Evolutionary conservation across 805 yeast species (phyloP).

Genomic region (Cyberlindnera meyerae): DNA sequence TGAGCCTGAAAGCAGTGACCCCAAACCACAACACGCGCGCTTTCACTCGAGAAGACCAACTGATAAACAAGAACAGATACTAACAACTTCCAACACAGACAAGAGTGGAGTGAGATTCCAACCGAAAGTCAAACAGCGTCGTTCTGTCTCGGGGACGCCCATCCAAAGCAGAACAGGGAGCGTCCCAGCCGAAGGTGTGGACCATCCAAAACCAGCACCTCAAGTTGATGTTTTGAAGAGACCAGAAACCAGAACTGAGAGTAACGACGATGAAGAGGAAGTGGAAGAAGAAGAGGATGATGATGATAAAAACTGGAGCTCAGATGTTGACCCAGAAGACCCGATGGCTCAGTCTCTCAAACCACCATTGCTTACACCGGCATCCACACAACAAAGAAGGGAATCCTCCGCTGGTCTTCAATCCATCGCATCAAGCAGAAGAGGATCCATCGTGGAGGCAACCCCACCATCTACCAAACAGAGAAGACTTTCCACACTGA

Average conservation of each 20-base stretch:
- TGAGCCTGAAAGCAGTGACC: no score
- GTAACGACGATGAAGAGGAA: conserved; percentile 6
- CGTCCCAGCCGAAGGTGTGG: conserved; percentile 9
- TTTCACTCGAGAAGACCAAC: no score
- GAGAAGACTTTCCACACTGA: conserved; percentile 37
- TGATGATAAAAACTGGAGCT: conserved; percentile 5
- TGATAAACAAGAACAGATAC: background rate
- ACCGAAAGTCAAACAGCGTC: conserved; percentile 50
- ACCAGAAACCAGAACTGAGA: no score
- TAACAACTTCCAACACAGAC: conserved; percentile 22
- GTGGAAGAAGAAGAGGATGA: conserved; percentile 11
- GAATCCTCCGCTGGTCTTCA: no score
- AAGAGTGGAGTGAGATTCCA: conserved; percentile 59
- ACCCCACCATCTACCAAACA: conserved; percentile 23
- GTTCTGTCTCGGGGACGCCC: conserved; percentile 29
- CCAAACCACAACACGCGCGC: no score
- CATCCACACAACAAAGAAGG: conserved; percentile 2
- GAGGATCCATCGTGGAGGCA: conserved; percentile 14
- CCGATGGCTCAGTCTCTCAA: background rate
- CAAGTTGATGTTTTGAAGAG: no score
- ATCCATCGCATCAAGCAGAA: conserved; percentile 10
- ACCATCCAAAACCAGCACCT: conserved; percentile 3
- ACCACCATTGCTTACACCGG: conserved; percentile 3
- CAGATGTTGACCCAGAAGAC: conserved; percentile 7
- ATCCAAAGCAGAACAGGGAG: conserved; percentile 23